Conservation (phyloP, 768 basidiomycete genomes). For the Tremella fuciformis region DNA sequence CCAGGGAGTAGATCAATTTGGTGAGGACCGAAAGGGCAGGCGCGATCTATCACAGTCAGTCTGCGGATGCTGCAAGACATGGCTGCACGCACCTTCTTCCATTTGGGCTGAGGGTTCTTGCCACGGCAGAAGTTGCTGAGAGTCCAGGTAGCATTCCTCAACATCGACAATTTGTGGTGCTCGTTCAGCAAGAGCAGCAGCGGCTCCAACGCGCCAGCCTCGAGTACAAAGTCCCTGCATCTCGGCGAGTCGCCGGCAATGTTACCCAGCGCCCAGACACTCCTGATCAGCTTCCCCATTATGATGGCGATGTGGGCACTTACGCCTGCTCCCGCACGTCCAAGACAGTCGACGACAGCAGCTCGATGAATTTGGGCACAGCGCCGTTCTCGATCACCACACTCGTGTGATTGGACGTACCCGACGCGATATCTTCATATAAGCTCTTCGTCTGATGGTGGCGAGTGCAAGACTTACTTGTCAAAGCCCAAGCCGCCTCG, state of each 20-base stretch:
- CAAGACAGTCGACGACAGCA: slow-evolving; percentile 85
- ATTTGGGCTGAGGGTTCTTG: slow-evolving; percentile 95
- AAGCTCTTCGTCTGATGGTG: background rate
- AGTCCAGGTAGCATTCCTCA: slow-evolving; percentile 96
- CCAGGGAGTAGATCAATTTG: slow-evolving; percentile 96
- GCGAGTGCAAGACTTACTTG: slow-evolving; percentile 55
- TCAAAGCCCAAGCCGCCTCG: slow-evolving; percentile 96
- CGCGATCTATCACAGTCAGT: slow-evolving; percentile 65
- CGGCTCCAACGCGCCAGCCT: slow-evolving; percentile 89
- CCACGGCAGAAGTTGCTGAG: slow-evolving; percentile 98
- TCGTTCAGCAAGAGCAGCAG: slow-evolving; percentile 79
- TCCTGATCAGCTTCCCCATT: slow-evolving; percentile 16
- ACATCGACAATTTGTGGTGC: slow-evolving; percentile 98
- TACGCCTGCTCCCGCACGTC: slow-evolving; percentile 96
- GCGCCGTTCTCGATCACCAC: slow-evolving; percentile 92
- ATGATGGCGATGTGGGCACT: slow-evolving; percentile 15
- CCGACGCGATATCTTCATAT: slow-evolving; percentile 75
- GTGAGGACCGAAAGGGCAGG: slow-evolving; percentile 95
- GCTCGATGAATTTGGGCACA: slow-evolving; percentile 94
- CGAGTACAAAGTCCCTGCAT: slow-evolving; percentile 94
- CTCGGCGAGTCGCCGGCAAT: slow-evolving; percentile 98
- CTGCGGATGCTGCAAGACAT: background rate
- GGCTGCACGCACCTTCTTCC: slow-evolving; percentile 73
- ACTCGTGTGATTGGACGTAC: slow-evolving; percentile 96
- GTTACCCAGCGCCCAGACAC: slow-evolving; percentile 97